These are phyloP conservation scores for Coelastrella sp. DNA, from an alignment of 139 green algal genomes.

Conservation along the genomic window DNA sequence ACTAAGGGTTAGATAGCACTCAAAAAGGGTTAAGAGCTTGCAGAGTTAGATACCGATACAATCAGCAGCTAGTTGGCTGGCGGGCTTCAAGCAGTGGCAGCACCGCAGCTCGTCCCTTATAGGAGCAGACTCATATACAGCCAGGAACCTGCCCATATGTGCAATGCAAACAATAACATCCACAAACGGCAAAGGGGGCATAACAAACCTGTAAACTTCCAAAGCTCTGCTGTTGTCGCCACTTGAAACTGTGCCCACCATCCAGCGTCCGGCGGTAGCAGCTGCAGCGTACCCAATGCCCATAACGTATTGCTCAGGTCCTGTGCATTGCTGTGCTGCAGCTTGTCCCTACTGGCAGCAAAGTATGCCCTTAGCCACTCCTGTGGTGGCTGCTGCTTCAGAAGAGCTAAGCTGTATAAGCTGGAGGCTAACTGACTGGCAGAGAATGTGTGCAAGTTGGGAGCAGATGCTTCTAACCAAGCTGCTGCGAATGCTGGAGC, in stretches of 20 bases:
- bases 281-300: constrained; percentile 21
- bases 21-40: too few species aligned
- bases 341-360: background rate
- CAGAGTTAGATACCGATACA: too few species aligned
- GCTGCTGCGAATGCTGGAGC: background rate
- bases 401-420: constrained; percentile 31
- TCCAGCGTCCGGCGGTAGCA: background rate
- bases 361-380: constrained; percentile 13
- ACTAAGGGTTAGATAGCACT: too few species aligned
- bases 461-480: constrained; percentile 9
- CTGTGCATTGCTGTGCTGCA: background rate
- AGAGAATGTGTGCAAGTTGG: background rate
- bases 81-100: too few species aligned
- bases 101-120: too few species aligned
- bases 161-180: too few species aligned
- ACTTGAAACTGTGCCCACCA: constrained; percentile 28
- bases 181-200: background rate
- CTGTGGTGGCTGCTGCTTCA: background rate
- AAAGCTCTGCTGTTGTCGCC: background rate
- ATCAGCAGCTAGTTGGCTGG: too few species aligned
- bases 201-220: constrained; percentile 8
- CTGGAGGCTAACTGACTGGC: constrained; percentile 9
- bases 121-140: too few species aligned
- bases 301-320: constrained; percentile 37
- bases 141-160: too few species aligned